phyloP scores from a whole-genome alignment of 306 rosid species.

The Castanospermum australe region DNA sequence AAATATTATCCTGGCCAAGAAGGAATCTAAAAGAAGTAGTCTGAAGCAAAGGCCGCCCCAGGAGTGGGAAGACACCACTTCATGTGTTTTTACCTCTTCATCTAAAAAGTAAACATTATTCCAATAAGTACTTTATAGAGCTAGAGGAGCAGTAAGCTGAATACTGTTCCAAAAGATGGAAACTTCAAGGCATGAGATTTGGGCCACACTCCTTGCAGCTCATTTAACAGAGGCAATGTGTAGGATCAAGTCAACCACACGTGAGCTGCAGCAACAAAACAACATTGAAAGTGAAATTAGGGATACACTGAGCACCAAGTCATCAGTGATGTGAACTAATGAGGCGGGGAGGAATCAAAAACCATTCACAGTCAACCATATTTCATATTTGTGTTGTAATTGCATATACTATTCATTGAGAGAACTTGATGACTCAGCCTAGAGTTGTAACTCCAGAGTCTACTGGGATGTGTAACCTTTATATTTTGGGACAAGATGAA shows the following conservation, averaged over 20 bases:
- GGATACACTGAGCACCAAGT: not conserved
- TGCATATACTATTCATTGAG: not conserved
- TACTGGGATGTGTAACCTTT: no score
- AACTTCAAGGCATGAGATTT: not conserved
- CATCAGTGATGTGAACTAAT: not conserved
- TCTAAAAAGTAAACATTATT: not conserved
- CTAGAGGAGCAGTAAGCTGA: not conserved
- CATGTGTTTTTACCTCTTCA: not conserved
- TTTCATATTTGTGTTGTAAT: not conserved
- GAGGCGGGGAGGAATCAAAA: not conserved
- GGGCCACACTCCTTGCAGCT: not conserved
- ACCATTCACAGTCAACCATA: not conserved
- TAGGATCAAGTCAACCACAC: conserved; percentile 38
- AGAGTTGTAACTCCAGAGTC: not conserved
- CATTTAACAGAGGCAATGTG: conserved; percentile 29
- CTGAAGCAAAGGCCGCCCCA: not conserved
- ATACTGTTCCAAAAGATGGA: not conserved
- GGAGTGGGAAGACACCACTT: not conserved
- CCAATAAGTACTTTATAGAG: not conserved
- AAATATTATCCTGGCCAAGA: not conserved
- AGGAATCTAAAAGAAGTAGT: not conserved
- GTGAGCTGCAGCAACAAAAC: conserved; percentile 21
- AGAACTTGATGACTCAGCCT: not conserved
- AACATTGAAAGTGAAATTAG: not conserved
- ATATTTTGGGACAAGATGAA: not conserved